Base-by-base conservation (phyloP, 1,139 yeast species). In the Oligophagozyma castellii region DNA sequence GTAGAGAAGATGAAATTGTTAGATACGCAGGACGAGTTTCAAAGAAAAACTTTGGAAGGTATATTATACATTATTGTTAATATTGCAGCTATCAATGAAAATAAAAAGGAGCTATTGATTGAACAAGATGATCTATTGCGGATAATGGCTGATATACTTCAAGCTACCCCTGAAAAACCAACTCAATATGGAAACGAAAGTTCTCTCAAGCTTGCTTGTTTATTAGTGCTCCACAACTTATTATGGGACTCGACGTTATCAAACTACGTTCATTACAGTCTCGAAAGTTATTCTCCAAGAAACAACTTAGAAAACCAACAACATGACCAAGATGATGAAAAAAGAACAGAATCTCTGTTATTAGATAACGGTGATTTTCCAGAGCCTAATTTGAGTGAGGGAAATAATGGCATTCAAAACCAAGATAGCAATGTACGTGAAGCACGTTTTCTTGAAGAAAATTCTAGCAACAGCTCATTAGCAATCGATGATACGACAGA, bases 151-250 rank as follows among this genome's bases (percentile, higher is more conserved):
- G 47, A 42, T 2, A 45, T 58, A 5, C 29, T 58, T 23, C 27
- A 42, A 12, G 49, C 43, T 31, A 28, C 36, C 3, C 34, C 35
- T n/a, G 33, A 28, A 21, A 33, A 37, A 14, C 28, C 27, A 4
- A 32, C 51, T 24, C 42, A 46, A 19, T 59, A 65, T 45, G 41
- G 44, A 4, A 56, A 56, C 21, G 51, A 53, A 26, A 42, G 51
- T 14, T 61, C 59, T 20, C 50, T 70, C n/a, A 62, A 70, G 33
- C 45, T 66, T 6, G 73, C 75, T 1, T 62, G 71, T 39, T 55
- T 71, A 5, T 72, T 80, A 79, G 57, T 70, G 1, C 44, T 73
- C 3, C 69, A 70, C 32, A 72, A 73, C 38, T 46, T 73, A 29
- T 61, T 76, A 2, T 70, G 75, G 74, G 54, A 48, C 31, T 58